Evolutionary conservation across 176 grass and related monocot species (phyloP).

Genomic region (Panicum miliaceum): DNA sequence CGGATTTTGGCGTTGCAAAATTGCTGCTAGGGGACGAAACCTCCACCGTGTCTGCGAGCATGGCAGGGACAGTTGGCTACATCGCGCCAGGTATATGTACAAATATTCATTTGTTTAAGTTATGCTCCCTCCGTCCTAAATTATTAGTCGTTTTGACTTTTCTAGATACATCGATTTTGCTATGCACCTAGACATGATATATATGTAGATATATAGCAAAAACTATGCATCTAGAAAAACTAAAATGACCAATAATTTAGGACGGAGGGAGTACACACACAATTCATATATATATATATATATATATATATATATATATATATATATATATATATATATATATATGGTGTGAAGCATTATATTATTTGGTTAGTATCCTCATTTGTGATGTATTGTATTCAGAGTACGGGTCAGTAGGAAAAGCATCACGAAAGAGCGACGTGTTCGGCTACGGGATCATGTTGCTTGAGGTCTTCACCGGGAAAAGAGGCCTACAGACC

Average conservation of each 20-base stretch:
- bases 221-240: too few relatives aligned
- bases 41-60: not conserved
- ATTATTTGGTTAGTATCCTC: not conserved
- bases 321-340: too few relatives aligned
- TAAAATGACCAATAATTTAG: too few relatives aligned
- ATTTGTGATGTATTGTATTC: too few relatives aligned
- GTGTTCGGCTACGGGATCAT: constrained; percentile 14
- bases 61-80: constrained; percentile 15
- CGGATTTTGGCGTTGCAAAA: constrained; percentile 46
- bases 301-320: too few relatives aligned
- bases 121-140: too few relatives aligned
- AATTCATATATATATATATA: not conserved
- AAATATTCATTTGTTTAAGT: too few relatives aligned
- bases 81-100: constrained; percentile 5
- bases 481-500: not conserved
- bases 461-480: not conserved
- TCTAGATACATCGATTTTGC: too few relatives aligned
- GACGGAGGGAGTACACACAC: too few relatives aligned
- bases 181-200: too few relatives aligned
- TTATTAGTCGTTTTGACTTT: too few relatives aligned
- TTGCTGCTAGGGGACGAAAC: not conserved
- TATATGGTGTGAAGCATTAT: not conserved
- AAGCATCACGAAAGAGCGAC: constrained; percentile 25
- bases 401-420: not conserved
- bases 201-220: too few relatives aligned